A percentile compares a stretch with the other conserved stretches of the same genome.
Evolutionary conservation across 495 filamentous ascomycete genomes (phyloP).

Genomic region (Neurospora sp.): DNA sequence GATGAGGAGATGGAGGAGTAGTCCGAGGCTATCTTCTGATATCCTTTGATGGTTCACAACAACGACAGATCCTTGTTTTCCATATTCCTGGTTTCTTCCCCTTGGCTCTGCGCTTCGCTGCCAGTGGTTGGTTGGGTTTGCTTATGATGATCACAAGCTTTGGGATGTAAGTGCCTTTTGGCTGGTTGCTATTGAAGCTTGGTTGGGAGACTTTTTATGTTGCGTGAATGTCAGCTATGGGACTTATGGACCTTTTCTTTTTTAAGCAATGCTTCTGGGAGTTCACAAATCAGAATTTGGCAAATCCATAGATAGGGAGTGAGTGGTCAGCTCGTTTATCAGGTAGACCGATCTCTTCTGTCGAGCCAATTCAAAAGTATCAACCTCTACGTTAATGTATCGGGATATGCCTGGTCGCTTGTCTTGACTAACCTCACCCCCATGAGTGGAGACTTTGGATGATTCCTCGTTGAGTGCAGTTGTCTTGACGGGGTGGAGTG

Average conservation of each 20-base stretch:
- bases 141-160: background rate
- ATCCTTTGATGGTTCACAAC: background rate
- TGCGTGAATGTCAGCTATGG: background rate
- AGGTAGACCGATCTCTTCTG: background rate
- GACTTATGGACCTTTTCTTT: background rate
- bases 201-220: background rate
- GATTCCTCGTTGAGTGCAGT: background rate
- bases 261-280: background rate
- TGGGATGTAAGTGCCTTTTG: background rate
- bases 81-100: background rate
- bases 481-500: background rate
- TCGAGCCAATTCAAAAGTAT: background rate
- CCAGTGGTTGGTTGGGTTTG: background rate
- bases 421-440: background rate
- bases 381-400: background rate
- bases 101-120: background rate
- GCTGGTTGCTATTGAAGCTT: background rate
- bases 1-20: slow-evolving; percentile 42
- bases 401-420: background rate
- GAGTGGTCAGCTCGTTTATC: background rate
- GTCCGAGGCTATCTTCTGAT: slow-evolving; percentile 2
- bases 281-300: background rate
- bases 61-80: background rate
- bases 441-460: background rate
- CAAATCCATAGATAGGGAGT: background rate